Conservation (phyloP, 2,329 filamentous ascomycete species). For the Aspergillus brasiliensis region DNA sequence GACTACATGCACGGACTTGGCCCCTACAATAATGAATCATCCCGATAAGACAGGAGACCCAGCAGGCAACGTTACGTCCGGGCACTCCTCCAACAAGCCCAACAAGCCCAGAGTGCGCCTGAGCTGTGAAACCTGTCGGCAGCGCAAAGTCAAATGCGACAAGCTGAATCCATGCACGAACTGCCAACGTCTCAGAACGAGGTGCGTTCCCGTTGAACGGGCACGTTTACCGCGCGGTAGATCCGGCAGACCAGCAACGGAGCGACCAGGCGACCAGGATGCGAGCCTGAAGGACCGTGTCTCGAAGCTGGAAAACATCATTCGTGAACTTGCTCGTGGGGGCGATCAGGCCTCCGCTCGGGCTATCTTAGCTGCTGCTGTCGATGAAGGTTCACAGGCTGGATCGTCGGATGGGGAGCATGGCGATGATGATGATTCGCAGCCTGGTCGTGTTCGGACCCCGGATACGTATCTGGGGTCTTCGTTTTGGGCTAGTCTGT, state of each 20-base stretch:
- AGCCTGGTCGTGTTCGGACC: background rate
- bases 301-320: constrained; percentile 27
- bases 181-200: constrained; percentile 27
- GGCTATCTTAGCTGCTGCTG: constrained; percentile 1
- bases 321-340: constrained; percentile 13
- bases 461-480: constrained; percentile 5
- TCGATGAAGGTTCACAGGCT: background rate
- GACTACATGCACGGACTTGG: background rate
- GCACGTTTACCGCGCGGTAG: constrained; percentile 37
- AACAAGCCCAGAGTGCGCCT: constrained; percentile 26
- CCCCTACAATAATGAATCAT: background rate
- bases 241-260: constrained; percentile 21
- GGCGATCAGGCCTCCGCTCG: background rate
- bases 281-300: constrained; percentile 26
- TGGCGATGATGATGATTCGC: background rate
- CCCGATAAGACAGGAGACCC: background rate
- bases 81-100: background rate
- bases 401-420: background rate
- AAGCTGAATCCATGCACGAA: constrained; percentile 36
- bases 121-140: constrained; percentile 34
- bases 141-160: constrained; percentile 39
- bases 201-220: constrained; percentile 34
- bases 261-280: constrained; percentile 15
- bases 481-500: constrained; percentile 5
- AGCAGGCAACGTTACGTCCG: background rate